Percentiles rank a stretch among this genome's conserved stretches.
Evolutionary conservation across 176 grass and related monocot species (phyloP).

Genomic region (bread wheat (Triticum aestivum)): DNA sequence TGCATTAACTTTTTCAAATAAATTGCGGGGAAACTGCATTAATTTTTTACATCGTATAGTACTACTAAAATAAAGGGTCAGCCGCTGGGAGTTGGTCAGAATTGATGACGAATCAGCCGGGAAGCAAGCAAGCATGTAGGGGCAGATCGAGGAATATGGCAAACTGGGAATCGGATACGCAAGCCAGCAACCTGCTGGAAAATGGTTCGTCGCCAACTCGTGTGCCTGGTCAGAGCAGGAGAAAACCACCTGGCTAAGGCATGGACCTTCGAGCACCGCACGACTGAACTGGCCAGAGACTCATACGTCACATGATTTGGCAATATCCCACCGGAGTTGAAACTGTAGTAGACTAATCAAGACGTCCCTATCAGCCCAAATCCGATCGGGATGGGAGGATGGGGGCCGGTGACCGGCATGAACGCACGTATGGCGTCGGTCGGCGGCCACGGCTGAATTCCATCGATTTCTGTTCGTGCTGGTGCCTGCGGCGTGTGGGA

Average conservation of each 20-base stretch:
- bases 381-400: neutral
- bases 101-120: neutral
- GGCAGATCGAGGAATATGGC: neutral
- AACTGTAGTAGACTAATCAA: neutral
- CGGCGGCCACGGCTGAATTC: neutral
- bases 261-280: neutral
- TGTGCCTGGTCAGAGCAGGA: neutral
- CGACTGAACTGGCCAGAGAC: neutral
- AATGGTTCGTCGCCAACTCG: neutral
- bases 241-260: neutral
- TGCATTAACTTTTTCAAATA: too few species aligned
- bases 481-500: neutral
- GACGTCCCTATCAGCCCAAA: neutral
- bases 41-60: neutral
- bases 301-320: neutral
- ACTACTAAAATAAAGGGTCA: neutral
- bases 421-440: neutral
- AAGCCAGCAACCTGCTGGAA: neutral
- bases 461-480: neutral
- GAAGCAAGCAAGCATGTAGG: neutral
- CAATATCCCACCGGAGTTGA: neutral
- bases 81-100: neutral
- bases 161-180: slow-evolving; percentile 41
- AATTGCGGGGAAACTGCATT: neutral
- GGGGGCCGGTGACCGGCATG: neutral